phyloP scores from a whole-genome alignment of 2,329 filamentous ascomycete genomes.

The Hymenoscyphus scutula region DNA sequence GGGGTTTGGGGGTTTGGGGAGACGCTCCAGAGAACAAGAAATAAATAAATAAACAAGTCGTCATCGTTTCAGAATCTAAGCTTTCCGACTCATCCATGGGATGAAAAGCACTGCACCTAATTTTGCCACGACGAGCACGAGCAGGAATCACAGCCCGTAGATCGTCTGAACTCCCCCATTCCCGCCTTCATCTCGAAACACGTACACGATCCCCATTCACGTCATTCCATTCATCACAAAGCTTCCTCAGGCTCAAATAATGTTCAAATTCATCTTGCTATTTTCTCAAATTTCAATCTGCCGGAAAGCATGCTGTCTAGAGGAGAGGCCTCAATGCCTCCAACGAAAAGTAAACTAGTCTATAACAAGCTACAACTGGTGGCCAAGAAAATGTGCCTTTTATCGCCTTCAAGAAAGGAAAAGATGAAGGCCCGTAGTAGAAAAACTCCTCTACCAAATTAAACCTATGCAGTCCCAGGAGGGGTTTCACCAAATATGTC shows the following conservation, averaged over 20 bases:
- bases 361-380: background rate
- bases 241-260: background rate
- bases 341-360: constrained; percentile 4
- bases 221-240: background rate
- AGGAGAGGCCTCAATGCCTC: background rate
- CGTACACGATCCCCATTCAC: background rate
- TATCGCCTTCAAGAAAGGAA: background rate
- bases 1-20: no score
- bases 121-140: background rate
- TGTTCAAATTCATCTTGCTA: background rate
- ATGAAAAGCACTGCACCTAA: background rate
- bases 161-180: no score
- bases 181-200: no score
- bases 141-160: background rate
- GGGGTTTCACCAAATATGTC: background rate
- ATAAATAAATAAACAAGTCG: background rate
- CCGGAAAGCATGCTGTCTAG: background rate
- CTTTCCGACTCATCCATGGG: background rate
- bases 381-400: background rate
- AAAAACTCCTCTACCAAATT: constrained; percentile 14
- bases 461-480: background rate
- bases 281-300: background rate
- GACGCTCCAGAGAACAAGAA: no score
- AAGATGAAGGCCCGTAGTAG: background rate
- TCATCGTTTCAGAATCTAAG: background rate